Conservation (phyloP, 2,329 filamentous ascomycete species). For the Fusarium brevicatenulatum region DNA sequence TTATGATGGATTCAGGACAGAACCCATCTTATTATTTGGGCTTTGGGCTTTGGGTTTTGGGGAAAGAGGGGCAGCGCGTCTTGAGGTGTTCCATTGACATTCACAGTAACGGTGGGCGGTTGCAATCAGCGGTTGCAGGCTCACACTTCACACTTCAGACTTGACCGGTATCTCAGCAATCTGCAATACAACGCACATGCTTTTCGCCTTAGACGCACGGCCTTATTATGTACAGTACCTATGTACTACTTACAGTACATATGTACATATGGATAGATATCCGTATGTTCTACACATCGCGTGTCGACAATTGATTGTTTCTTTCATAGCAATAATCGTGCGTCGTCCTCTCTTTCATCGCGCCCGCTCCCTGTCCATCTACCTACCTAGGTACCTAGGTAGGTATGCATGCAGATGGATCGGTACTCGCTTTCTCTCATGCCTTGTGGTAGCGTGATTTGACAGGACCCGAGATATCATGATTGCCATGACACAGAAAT, state of each 20-base stretch:
- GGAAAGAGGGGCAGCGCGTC: slow-evolving; percentile 4
- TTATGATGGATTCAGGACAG: slow-evolving; percentile 5
- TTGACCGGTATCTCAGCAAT: slow-evolving; percentile 4
- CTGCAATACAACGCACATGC: slow-evolving; percentile 30
- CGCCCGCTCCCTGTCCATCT: not conserved
- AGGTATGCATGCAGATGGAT: not conserved
- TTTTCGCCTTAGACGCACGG: not conserved
- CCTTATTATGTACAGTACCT: not conserved
- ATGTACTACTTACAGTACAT: too few species aligned
- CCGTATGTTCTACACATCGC: not conserved
- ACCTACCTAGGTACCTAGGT: not conserved
- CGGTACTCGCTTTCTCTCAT: not conserved
- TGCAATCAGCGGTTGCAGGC: slow-evolving; percentile 4
- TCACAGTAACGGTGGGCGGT: not conserved
- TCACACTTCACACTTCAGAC: not conserved
- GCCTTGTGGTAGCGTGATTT: slow-evolving; percentile 12
- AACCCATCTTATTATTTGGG: not conserved
- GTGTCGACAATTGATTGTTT: slow-evolving; percentile 2
- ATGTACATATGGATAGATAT: too few species aligned
- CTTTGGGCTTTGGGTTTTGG: slow-evolving; percentile 11
- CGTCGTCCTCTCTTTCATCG: not conserved
- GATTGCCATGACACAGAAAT: slow-evolving; percentile 9
- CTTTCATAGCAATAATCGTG: slow-evolving; percentile 22
- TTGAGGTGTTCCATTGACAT: not conserved
- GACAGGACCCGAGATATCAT: slow-evolving; percentile 7